Evolutionary conservation across 2,329 filamentous ascomycete genomes (phyloP).

Genomic region (Grosmannia huntii): DNA sequence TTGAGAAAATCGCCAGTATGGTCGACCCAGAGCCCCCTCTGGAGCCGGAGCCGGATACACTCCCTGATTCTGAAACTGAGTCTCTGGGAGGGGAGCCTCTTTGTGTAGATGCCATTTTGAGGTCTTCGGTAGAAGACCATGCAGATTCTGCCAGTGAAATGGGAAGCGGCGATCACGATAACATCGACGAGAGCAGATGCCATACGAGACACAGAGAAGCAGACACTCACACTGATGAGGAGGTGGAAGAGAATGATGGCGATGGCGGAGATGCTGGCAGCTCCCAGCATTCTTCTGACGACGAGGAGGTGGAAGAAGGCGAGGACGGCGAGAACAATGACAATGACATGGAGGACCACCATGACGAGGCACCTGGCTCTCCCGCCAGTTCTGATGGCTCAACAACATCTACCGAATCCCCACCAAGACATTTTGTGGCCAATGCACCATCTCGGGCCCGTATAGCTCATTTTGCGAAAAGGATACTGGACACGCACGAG

Average conservation of each 20-base stretch:
- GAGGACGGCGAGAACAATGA: constrained; percentile 32
- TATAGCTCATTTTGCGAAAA: constrained; percentile 66
- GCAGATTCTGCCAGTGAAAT: neutral
- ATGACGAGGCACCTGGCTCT: constrained; percentile 53
- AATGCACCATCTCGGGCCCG: constrained; percentile 51
- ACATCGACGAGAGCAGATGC: neutral
- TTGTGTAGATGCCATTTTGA: constrained; percentile 9
- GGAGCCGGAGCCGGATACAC: neutral
- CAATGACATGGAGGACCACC: constrained; percentile 36
- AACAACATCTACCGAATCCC: constrained; percentile 49
- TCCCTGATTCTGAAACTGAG: neutral
- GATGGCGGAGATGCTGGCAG: constrained; percentile 22
- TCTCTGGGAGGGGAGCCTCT: constrained; percentile 15
- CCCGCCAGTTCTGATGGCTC: constrained; percentile 53
- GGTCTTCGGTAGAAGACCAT: neutral
- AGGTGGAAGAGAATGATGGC: constrained; percentile 21
- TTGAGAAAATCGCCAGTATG: constrained; percentile 59
- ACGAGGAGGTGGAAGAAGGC: constrained; percentile 24
- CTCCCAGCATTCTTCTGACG: constrained; percentile 37
- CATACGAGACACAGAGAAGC: constrained; percentile 3
- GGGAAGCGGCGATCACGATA: constrained; percentile 14
- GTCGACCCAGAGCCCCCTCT: constrained; percentile 20
- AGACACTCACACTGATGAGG: constrained; percentile 21
- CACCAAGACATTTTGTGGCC: constrained; percentile 33
- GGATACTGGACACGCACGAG: constrained; percentile 75